Conservation (phyloP, 1,139 yeast species). For the Kodamaea derodonti region DNA sequence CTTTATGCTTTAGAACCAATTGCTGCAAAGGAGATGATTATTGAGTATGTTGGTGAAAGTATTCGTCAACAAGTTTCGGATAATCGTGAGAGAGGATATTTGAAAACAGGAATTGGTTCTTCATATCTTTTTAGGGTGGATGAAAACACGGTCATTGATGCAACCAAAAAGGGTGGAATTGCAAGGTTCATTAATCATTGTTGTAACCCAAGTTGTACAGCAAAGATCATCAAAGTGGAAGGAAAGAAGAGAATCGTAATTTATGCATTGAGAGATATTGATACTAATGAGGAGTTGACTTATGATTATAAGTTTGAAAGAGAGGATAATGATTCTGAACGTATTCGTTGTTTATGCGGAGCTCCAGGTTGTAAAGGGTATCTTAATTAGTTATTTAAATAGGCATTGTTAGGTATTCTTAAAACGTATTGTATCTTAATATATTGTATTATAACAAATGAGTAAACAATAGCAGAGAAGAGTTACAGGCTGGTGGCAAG, state of each 20-base stretch:
- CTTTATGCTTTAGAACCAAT: conserved; percentile 92
- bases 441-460: too few species aligned
- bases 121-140: conserved; percentile 89
- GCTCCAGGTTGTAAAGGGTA: conserved; percentile 93
- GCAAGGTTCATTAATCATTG: conserved; percentile 96
- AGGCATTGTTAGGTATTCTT: background rate
- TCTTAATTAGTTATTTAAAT: conserved; percentile 48
- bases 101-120: conserved; percentile 92
- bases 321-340: conserved; percentile 84
- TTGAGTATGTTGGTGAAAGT: conserved; percentile 97
- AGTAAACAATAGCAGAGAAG: too few species aligned
- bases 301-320: conserved; percentile 94
- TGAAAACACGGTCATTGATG: conserved; percentile 93
- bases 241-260: conserved; percentile 93
- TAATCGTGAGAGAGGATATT: conserved; percentile 79
- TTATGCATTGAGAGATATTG: conserved; percentile 86
- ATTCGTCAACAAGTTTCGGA: conserved; percentile 95
- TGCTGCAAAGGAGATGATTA: conserved; percentile 93
- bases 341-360: conserved; percentile 92
- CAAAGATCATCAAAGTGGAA: conserved; percentile 92
- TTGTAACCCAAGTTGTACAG: conserved; percentile 96
- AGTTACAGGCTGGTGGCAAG: too few species aligned
- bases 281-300: conserved; percentile 86
- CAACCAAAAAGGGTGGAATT: conserved; percentile 95
- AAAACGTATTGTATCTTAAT: background rate